A percentile compares a stretch with the other conserved stretches of the same genome.
These are phyloP conservation scores for Nigrograna mackinnonii DNA, from an alignment of 2,329 filamentous ascomycete genomes.

Conservation along the genomic window DNA sequence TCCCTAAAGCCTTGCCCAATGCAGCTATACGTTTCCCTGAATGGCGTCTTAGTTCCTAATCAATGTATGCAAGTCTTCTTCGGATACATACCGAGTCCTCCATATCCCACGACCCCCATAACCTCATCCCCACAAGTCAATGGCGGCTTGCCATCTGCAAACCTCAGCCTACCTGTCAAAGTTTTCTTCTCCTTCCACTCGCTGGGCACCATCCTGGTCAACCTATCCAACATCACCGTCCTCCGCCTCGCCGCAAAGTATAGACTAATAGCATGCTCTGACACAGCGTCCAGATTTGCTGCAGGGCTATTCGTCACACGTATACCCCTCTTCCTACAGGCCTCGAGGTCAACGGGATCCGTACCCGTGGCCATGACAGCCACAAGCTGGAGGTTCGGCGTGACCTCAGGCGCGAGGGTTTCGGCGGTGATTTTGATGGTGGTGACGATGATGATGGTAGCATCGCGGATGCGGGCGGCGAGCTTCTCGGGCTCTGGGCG, in stretches of 20 bases:
- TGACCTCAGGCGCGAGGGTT: constrained; percentile 38
- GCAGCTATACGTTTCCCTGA: constrained; percentile 48
- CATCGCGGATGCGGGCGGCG: constrained; percentile 47
- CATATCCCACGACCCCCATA: constrained; percentile 55
- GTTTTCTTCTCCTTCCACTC: constrained; percentile 47
- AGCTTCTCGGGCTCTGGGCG: constrained; percentile 36
- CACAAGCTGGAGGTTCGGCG: constrained; percentile 49
- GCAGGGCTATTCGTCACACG: constrained; percentile 51
- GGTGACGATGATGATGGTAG: constrained; percentile 51
- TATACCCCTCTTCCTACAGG: constrained; percentile 47
- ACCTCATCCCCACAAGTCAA: constrained; percentile 53
- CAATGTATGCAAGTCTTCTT: too few relatives aligned
- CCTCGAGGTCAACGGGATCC: constrained; percentile 51
- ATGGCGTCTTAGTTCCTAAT: background rate
- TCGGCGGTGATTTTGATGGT: constrained; percentile 45
- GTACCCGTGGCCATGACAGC: constrained; percentile 52
- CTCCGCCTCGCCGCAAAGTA: constrained; percentile 52
- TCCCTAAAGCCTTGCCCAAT: constrained; percentile 51
- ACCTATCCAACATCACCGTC: constrained; percentile 36
- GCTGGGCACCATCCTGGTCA: constrained; percentile 29
- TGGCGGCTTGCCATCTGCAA: constrained; percentile 43
- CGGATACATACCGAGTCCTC: constrained; percentile 45
- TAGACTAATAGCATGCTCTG: constrained; percentile 55
- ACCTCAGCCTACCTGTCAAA: constrained; percentile 33
- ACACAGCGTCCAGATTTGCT: constrained; percentile 53